Evolutionary conservation across 148 eudicot genomes (phyloP).

Genomic region (Diospyros kaki): DNA sequence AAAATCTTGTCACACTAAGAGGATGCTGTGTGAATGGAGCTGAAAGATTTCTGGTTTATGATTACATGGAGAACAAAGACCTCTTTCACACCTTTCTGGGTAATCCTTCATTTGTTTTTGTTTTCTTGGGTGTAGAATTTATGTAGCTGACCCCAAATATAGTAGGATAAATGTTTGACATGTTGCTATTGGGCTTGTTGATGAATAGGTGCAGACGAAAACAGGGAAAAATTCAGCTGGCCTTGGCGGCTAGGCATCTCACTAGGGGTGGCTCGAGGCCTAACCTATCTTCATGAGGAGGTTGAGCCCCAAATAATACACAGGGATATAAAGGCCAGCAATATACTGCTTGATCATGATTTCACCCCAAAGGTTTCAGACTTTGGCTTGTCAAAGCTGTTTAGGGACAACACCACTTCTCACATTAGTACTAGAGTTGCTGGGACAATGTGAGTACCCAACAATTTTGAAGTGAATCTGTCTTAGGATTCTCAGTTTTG

Average conservation of each 20-base stretch:
- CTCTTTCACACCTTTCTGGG: conserved; percentile 52
- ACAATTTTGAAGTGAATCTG: not conserved
- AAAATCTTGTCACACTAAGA: conserved; percentile 56
- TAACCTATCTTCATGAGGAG: conserved; percentile 65
- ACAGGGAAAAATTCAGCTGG: conserved; percentile 47
- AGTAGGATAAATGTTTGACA: not conserved
- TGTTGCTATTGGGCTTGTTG: not conserved
- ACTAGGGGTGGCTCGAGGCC: conserved; percentile 46
- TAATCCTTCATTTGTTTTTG: conserved; percentile 16
- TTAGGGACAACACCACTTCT: conserved; percentile 29
- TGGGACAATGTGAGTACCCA: conserved; percentile 57
- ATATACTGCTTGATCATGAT: conserved; percentile 53
- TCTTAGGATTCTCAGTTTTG: not conserved
- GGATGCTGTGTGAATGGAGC: conserved; percentile 70
- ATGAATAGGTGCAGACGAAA: conserved; percentile 32
- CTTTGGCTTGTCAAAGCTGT: conserved; percentile 56
- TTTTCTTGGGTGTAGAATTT: not conserved
- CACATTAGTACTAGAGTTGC: conserved; percentile 68
- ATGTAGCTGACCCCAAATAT: too few relatives aligned
- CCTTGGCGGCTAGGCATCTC: conserved; percentile 28
- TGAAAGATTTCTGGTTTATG: conserved; percentile 53
- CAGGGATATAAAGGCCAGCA: conserved; percentile 57
- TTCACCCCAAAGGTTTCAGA: conserved; percentile 55
- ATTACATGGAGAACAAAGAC: conserved; percentile 65
- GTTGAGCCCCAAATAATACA: conserved; percentile 45